Conservation (phyloP, 371 early-diverging fungal genomes). For the Mortierella sp. region DNA sequence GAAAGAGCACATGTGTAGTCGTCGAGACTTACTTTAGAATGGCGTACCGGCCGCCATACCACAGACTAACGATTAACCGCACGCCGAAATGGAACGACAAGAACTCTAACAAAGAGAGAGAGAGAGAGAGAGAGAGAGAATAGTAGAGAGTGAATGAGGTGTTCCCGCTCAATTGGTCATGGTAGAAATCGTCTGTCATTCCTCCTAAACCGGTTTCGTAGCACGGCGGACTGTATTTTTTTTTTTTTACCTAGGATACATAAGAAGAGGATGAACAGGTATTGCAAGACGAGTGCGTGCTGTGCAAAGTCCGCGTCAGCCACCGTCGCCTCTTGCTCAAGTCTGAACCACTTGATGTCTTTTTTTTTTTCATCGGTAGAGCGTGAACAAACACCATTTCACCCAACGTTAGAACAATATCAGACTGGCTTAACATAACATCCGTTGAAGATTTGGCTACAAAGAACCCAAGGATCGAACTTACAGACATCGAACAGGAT, state of each 20-base stretch:
- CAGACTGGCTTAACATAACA: too few relatives aligned
- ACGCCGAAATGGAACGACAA: slow-evolving; percentile 51
- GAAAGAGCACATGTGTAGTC: too few relatives aligned
- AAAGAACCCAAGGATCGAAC: slow-evolving; percentile 1
- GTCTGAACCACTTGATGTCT: slow-evolving; percentile 93
- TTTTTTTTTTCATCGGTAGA: not conserved
- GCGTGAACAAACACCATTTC: not conserved
- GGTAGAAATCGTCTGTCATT: too few relatives aligned
- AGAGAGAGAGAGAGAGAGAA: not conserved
- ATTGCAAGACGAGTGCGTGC: slow-evolving; percentile 76
- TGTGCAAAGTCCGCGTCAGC: slow-evolving; percentile 66
- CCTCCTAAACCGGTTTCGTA: too few relatives aligned
- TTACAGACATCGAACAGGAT: slow-evolving; percentile 91
- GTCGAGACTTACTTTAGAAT: slow-evolving; percentile 45
- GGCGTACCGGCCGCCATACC: slow-evolving; percentile 52
- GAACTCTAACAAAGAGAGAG: slow-evolving; percentile 25
- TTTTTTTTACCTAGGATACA: slow-evolving; percentile 58
- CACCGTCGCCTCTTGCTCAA: slow-evolving; percentile 74
- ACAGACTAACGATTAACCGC: slow-evolving; percentile 41
- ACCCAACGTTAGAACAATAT: too few relatives aligned
- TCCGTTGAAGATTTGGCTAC: too few relatives aligned
- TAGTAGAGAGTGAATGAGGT: not conserved
- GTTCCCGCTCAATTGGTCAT: too few relatives aligned
- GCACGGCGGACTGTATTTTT: too few relatives aligned
- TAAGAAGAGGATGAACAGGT: slow-evolving; percentile 79